Base-by-base conservation (phyloP, 305 asterid genomes). In the Andrographis paniculata region DNA sequence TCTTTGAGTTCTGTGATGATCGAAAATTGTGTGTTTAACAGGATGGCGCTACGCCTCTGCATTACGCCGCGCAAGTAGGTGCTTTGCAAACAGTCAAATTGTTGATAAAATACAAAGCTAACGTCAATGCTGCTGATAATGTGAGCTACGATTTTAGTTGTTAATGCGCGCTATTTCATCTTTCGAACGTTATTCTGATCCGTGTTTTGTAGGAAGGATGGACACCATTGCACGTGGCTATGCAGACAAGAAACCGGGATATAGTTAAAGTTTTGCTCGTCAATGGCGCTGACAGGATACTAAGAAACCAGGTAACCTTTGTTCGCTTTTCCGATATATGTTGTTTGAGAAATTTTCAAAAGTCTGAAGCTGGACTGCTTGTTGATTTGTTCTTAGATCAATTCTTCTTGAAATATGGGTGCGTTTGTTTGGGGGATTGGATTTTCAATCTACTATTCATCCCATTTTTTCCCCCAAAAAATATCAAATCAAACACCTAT, bases 31-130 rank as follows among this genome's bases (percentile, higher is more conserved):
- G 33, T 28, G 19, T 12, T 24, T 49, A 15, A 48, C 66, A 89
- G 95, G 94, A 76, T 54, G 94, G 97, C 16, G 86, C 77, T 31
- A 80, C 93, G 3, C 93, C 97, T 2, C 93, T 89, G 48, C 97
- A 89, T 67, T 85, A 85, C 52, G 97, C 97, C 58, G 93, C 77
- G 70, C 97, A 85, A 72, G 95, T 78, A 19, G 93, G 97, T 42
- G 97, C 94, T 16, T 31, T 72, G 76, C 97, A 89, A 59, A 79
- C 95, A 0, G 91, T 78, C 20, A 89, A 89, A 65, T 64, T 89
- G 68, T 62, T 89, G 73, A 85, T 89, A 35, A 89, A 89, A 54
- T 70, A 61, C 80, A 79, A 74, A 20, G 95, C 78, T 54, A 91
- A 89, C 48, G 91, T 89, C 55, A 89, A 89, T 20, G 67, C 44